Base-by-base conservation (phyloP, 495 filamentous ascomycete species). In the Haplographium delicatum region DNA sequence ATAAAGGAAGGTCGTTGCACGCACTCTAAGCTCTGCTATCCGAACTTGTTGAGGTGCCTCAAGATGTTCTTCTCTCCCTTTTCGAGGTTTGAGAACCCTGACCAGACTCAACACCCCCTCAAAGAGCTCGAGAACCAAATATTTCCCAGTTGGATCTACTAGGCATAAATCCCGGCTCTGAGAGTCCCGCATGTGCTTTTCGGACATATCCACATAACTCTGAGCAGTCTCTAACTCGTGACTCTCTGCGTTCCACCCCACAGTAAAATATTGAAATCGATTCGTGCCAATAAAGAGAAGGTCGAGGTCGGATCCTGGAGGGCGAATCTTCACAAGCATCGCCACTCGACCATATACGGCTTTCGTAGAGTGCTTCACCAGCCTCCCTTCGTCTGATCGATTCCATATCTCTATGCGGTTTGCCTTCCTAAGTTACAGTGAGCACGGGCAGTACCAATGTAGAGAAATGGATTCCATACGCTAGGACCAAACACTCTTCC, bases 281-380 rank as follows among this genome's bases (percentile, higher is more conserved):
- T 95, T 85, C 9, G 93, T 96, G 26, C 88, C 91, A 53, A 99
- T 76, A 63, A 99, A 95, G 56, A 99, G 80, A 57, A 97, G 81
- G 56, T 96, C 90, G 7, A 84, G 91, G 4, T 70, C 61, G 15
- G 86, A 79, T 58, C 84, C 75, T 16, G 77, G 75, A 10, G 91
- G 93, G 0, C 79, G 81, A 16, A 99, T 72, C 56, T 84, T 86
- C 50, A 89, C 81, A 33, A 99, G 79, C 70, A 96, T 89, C 0
- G 85, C 82, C 45, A 97, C 81, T 57, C 81, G 83, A 58, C 91
- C 94, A 62, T 88, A 91, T 44, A 99, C 68, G 42, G 75, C 67
- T 57, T 79, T 80, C 4, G 85, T 82, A 51, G 82, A 73, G 1
- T 70, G 68, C 20, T 86, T 76, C 19, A 70, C 66, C 35, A 90